Conservation (phyloP, 306 rosid species). For the Cucumis sativus region DNA sequence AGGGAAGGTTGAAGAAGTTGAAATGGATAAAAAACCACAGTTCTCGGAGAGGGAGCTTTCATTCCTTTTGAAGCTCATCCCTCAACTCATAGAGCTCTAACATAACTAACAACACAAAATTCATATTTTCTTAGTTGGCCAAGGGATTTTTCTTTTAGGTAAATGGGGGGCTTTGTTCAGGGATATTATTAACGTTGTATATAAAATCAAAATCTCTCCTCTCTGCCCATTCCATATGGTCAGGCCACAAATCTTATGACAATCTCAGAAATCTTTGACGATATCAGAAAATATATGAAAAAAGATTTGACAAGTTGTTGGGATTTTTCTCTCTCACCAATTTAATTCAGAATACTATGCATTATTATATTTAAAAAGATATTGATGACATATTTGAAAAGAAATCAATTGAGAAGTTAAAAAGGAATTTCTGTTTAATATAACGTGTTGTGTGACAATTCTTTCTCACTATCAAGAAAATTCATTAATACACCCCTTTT, state of each 20-base stretch:
- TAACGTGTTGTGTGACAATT: too few species aligned
- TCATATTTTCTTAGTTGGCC: not conserved
- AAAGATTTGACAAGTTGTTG: not conserved
- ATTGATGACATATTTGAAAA: too few species aligned
- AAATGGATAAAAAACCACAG: slow-evolving; percentile 41
- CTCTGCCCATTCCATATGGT: not conserved
- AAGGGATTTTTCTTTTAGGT: not conserved
- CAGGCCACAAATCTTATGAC: not conserved
- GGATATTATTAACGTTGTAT: not conserved
- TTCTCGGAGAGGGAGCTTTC: slow-evolving; percentile 71
- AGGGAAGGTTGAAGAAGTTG: slow-evolving; percentile 10
- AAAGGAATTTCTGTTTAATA: too few species aligned
- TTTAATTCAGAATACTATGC: too few species aligned
- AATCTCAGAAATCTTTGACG: not conserved
- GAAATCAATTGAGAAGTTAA: too few species aligned
- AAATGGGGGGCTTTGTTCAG: not conserved
- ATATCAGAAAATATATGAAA: not conserved
- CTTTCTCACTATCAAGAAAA: too few species aligned
- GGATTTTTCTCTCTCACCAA: not conserved
- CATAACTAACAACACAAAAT: not conserved
- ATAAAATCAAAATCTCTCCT: not conserved
- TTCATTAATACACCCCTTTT: too few species aligned
- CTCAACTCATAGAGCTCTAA: slow-evolving; percentile 44
- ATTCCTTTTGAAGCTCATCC: slow-evolving; percentile 72
- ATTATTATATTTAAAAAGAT: too few species aligned